Evolutionary conservation across 1,284 basidiomycete species (phyloP).

Genomic region (Laetiporus sulphureus): DNA sequence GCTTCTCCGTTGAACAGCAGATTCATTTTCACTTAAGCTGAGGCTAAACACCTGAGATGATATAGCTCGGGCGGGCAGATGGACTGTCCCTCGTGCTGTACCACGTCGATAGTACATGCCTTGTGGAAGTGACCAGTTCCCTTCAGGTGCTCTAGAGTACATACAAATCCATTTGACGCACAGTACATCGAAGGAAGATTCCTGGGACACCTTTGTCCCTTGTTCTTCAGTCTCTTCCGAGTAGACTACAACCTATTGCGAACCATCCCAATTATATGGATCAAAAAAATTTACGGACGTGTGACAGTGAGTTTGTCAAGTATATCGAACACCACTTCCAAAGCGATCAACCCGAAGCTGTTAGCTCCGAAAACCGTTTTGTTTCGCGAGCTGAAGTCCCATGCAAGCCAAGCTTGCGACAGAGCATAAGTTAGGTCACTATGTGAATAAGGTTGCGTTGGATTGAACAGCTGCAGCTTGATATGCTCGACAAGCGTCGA

Average conservation of each 20-base stretch:
- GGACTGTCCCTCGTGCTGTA: constrained; percentile 30
- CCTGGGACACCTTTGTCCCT: no score
- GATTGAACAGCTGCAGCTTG: constrained; percentile 37
- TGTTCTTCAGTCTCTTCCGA: no score
- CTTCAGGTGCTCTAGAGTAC: background rate
- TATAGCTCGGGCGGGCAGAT: constrained; percentile 23
- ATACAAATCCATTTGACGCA: background rate
- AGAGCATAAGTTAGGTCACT: constrained; percentile 37
- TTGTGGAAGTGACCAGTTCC: constrained; percentile 1
- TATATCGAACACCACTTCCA: constrained; percentile 53
- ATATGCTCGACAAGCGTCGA: constrained; percentile 48
- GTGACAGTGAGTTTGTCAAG: constrained; percentile 40
- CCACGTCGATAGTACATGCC: constrained; percentile 13
- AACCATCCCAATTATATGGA: no score
- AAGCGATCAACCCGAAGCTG: constrained; percentile 63
- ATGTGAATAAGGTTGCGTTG: constrained; percentile 19
- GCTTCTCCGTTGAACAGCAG: no score
- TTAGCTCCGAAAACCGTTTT: constrained; percentile 46
- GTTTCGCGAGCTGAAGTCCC: constrained; percentile 45
- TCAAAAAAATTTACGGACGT: no score
- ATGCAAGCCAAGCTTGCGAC: constrained; percentile 54
- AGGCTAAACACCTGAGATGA: constrained; percentile 30
- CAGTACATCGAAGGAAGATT: background rate
- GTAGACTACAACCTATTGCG: no score
- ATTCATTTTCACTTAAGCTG: constrained; percentile 33